These are phyloP conservation scores for Naganishia vaughanmartiniae DNA, from an alignment of 768 basidiomycete species.

Conservation along the genomic window DNA sequence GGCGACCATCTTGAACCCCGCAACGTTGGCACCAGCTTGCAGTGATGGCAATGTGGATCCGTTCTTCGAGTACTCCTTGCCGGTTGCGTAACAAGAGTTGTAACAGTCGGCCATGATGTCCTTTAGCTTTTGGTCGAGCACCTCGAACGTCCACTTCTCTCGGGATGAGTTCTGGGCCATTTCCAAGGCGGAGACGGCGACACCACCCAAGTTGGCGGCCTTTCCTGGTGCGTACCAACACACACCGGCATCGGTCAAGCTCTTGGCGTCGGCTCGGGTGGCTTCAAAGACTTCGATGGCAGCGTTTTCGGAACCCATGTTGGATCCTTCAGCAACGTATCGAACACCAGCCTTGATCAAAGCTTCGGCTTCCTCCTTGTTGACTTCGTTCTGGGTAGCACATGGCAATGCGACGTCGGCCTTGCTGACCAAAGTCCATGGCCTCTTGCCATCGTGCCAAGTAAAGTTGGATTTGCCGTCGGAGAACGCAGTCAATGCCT, in stretches of 20 bases:
- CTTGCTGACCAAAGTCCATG: constrained; percentile 66
- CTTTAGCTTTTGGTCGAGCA: constrained; percentile 69
- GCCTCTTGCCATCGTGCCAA: constrained; percentile 58
- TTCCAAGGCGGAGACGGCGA: constrained; percentile 69
- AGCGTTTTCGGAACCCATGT: constrained; percentile 65
- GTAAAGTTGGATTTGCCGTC: constrained; percentile 54
- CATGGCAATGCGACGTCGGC: constrained; percentile 69
- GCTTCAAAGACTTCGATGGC: constrained; percentile 71
- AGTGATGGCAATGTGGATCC: constrained; percentile 57
- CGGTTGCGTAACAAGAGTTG: constrained; percentile 62
- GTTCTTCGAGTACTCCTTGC: constrained; percentile 61
- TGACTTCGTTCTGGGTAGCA: constrained; percentile 71
- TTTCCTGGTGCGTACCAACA: constrained; percentile 75
- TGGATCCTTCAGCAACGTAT: constrained; percentile 67
- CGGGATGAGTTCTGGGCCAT: constrained; percentile 70
- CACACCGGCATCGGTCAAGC: constrained; percentile 53
- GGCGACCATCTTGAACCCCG: constrained; percentile 67
- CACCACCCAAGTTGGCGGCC: constrained; percentile 68
- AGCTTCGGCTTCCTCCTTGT: constrained; percentile 65
- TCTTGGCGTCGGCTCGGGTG: constrained; percentile 56
- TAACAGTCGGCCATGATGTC: constrained; percentile 68
- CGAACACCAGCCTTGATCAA: constrained; percentile 67
- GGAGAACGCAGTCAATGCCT: constrained; percentile 48
- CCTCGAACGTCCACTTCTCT: constrained; percentile 63
- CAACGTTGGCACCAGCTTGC: constrained; percentile 69